Evolutionary conservation across 2,329 filamentous ascomycete species (phyloP), one percentile per base, ranked within the genome.

Genomic region (Ophiostoma montium): DNA sequence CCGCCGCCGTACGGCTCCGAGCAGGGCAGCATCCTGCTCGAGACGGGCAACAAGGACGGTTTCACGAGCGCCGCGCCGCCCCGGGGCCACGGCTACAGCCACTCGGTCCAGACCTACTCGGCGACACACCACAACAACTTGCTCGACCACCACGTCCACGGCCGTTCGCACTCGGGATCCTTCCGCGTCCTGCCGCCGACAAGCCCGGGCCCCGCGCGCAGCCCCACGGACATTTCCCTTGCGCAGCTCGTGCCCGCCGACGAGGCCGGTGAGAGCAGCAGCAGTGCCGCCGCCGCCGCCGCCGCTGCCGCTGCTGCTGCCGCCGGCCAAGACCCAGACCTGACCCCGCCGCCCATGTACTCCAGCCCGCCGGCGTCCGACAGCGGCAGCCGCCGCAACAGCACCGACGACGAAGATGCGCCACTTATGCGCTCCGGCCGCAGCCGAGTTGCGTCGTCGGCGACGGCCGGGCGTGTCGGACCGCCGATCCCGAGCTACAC

Each of bases 1-100:
- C 92, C 92, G 39, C 92, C 92, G 46, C 92, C 92, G 1, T 98
- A 98, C 62, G 92, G 92, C 44, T 95, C 87, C 54, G 92, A 96
- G 67, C 88, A 95, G 66, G 92, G 92, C 58, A 95, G 89, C 61
- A 95, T 98, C 57, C 71, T 98, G 27, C 76, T 98, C 12, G 92
- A 95, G 62, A 82, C 86, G 6, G 92, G 92, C 12, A 76, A 70
- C 55, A 82, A 82, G 59, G 75, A 78, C 53, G 73, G 71, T 15
- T 72, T 71, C 56, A 65, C 67, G 3, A 56, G 47, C 41, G 60
- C 63, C 16, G 59, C 69, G 51, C 61, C 65, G 45, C 59, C 71
- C 49, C 56, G 57, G 23, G 66, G 62, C 43, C 67, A 65, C 49
- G 61, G 63, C 7, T 69, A 75, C 56, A 55, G 54, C 51, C 69